Evolutionary conservation across 2,329 filamentous ascomycete species (phyloP).

Genomic region (Leptosphaerulina australis): DNA sequence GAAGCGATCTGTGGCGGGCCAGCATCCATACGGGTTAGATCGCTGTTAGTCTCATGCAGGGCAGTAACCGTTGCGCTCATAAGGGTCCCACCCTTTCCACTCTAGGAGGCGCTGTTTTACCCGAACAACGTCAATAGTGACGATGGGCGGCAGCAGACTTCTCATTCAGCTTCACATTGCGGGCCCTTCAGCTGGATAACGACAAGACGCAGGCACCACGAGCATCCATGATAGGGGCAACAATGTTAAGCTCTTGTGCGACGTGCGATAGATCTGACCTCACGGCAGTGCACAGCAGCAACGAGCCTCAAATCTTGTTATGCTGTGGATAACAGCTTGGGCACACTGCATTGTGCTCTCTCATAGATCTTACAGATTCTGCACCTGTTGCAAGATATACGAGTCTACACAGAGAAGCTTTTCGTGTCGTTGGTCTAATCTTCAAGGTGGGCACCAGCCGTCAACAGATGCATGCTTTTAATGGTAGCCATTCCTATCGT

Average conservation of each 20-base stretch:
- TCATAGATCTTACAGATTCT: not conserved
- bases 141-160: constrained; percentile 18
- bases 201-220: constrained; percentile 27
- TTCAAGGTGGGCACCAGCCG: constrained; percentile 4
- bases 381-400: constrained; percentile 2
- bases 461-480: not conserved
- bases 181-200: constrained; percentile 4
- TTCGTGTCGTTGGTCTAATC: not conserved
- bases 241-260: constrained; percentile 9
- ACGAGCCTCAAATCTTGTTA: not conserved
- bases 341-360: not conserved
- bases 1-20: constrained; percentile 10
- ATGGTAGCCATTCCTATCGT: constrained; percentile 5
- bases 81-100: constrained; percentile 12
- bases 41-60: constrained; percentile 23
- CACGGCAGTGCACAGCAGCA: not conserved
- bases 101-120: constrained; percentile 14
- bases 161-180: constrained; percentile 21
- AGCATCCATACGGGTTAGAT: not conserved
- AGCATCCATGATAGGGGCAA: constrained; percentile 5
- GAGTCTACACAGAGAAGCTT: not conserved
- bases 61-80: constrained; percentile 27
- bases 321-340: not conserved
- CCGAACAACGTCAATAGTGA: constrained; percentile 30
- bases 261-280: not conserved